Evolutionary conservation across 345 rosid species (phyloP).

Genomic region (Gossypium anomalum): DNA sequence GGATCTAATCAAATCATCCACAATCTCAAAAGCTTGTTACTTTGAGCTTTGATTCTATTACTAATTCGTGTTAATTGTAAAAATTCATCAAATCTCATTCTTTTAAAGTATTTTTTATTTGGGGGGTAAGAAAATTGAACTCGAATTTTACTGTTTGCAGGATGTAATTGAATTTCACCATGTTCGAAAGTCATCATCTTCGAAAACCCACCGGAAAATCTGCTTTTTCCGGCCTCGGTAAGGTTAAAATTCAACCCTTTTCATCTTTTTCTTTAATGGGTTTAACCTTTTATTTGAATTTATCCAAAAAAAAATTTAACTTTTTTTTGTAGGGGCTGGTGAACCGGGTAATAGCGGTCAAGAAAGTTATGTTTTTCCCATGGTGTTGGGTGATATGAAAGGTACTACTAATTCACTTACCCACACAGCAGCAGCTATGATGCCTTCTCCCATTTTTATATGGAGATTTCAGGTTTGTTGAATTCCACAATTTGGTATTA

Average conservation of each 20-base stretch:
- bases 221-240: constrained; percentile 56
- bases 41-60: background rate
- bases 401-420: constrained; percentile 38
- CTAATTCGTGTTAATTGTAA: background rate
- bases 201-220: constrained; percentile 74
- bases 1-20: background rate
- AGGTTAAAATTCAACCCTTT: background rate
- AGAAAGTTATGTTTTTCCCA: constrained; percentile 29
- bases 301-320: background rate
- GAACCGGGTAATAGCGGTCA: constrained; percentile 45
- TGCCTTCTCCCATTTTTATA: constrained; percentile 76
- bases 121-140: background rate
- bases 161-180: constrained; percentile 18
- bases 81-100: too few relatives aligned
- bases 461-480: constrained; percentile 86
- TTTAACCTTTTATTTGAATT: background rate
- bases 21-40: too few relatives aligned
- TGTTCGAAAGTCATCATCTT: constrained; percentile 82
- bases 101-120: too few relatives aligned
- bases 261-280: background rate
- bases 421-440: constrained; percentile 36
- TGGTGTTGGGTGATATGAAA: constrained; percentile 47
- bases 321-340: constrained; percentile 20
- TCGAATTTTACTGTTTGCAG: constrained; percentile 1
- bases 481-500: background rate